phyloP scores from a whole-genome alignment of 371 early-diverging fungal genomes.

The Zancudomyces culisetae region DNA sequence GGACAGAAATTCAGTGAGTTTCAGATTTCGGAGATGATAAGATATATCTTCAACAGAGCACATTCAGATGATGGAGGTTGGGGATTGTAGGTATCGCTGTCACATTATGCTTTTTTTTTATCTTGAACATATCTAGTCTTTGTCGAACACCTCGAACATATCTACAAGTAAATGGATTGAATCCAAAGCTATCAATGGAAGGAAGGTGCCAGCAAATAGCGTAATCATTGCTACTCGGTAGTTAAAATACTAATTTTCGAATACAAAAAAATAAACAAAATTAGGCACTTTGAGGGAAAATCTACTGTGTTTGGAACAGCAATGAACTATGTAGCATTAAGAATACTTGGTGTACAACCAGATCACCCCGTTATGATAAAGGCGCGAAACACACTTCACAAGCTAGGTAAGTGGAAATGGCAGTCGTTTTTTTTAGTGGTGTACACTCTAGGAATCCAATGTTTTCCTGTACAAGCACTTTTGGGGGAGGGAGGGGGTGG shows the following conservation, averaged over 20 bases:
- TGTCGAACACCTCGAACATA: too few species aligned
- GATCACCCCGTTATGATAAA: slow-evolving; percentile 72
- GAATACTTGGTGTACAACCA: slow-evolving; percentile 69
- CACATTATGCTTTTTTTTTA: not conserved
- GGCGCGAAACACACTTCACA: slow-evolving; percentile 69
- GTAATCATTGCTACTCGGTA: too few species aligned
- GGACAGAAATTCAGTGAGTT: slow-evolving; percentile 36
- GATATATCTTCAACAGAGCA: slow-evolving; percentile 70
- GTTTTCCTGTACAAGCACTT: too few species aligned
- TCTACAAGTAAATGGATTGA: too few species aligned
- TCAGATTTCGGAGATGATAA: slow-evolving; percentile 55
- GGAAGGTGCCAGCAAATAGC: too few species aligned
- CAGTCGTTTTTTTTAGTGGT: too few species aligned
- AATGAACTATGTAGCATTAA: slow-evolving; percentile 76
- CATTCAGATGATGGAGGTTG: slow-evolving; percentile 81
- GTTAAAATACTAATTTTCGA: too few species aligned
- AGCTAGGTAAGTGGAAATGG: slow-evolving; percentile 30
- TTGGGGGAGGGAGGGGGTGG: too few species aligned
- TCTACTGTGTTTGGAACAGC: slow-evolving; percentile 91
- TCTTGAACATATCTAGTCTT: too few species aligned
- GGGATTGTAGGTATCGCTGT: slow-evolving; percentile 42
- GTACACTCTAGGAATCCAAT: too few species aligned
- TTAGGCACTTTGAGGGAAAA: slow-evolving; percentile 73
- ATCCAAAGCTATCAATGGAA: too few species aligned
- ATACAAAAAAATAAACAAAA: too few species aligned